Base-by-base conservation (phyloP, 352 stramenopile genomes). In the Thalassiosira mediterranea region DNA sequence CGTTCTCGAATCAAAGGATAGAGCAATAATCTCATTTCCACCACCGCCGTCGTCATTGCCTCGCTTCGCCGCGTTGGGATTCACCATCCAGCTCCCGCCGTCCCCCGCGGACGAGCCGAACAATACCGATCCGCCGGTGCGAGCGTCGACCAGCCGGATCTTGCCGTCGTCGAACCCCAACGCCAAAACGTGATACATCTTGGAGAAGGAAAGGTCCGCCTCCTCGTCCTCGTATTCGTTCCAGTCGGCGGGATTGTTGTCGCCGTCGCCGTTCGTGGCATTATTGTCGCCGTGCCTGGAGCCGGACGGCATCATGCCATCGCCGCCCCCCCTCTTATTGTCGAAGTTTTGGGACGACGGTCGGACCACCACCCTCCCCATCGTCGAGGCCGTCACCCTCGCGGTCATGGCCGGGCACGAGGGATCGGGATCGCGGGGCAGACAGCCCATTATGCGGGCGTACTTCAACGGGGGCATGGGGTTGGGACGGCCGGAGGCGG, bases 1-100 rank as follows among this genome's bases (percentile, higher is more conserved):
- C 37, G 72, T 81, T 19, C 63, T 78, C 0, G 86, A 76, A 81
- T 92, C 86, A 51, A 89, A 84, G 10, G 67, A 80, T 17, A 92
- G 56, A 52, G 80, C 78, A n/a, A 92, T 69, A 47, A 88, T 81
- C 8, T 67, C 42, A 19, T 72, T 28, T 11, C 46, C 54, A 17
- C 1, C 17, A 31, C 34, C 28, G 26, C 13, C 15, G 11, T 42
- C 26, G 4, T 42, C 25, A 0, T 65, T 37, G 25, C 56, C 26
- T 11, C 53, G 42, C 42, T 62, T 52, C 38, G 23, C 23, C 29
- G 31, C 34, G 2, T 48, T 54, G 38, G 60, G 51, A 78, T 78
- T 72, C 7, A 78, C 69, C 61, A 65, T 58, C 71, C 71, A 79
- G 29, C 52, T 53, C 19, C 71, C 71, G 11, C 51, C 51, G 62